Evolutionary conservation across 2,329 filamentous ascomycete species (phyloP), one percentile per base, ranked within the genome.

Genomic region (Cladobotryum mycophilum): DNA sequence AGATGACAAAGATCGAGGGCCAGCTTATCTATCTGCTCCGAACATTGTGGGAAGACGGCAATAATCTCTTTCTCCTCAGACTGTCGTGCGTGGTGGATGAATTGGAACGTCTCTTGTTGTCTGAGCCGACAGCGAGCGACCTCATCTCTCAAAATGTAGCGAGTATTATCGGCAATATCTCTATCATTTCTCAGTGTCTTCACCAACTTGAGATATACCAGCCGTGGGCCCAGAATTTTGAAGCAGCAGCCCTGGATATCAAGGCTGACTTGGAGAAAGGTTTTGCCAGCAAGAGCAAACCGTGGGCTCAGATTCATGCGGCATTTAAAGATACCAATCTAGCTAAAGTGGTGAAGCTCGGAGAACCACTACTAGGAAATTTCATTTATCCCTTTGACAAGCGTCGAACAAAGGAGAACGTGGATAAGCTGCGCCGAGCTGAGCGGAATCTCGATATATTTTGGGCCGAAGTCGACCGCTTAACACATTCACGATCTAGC

Each of bases 141-240:
- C 53, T 76, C 5, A 50, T 78, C 1, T 72, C 76, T 0, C 40
- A 65, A 0, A 62, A 55, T 13, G 54, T 76, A 0, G 65, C 64
- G 2, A 49, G 49, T 0, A 38, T 68, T 0, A 65, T 81, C 7
- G 68, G 70, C 3, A 70, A 77, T 14, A 59, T 80, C 0, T 69
- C 74, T 3, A 68, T 80, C 34, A 37, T 78, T 1, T 56, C 65
- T 1, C 62, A 80, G 52, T 74, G 72, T 45, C 25, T 70, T 7
- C 61, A 62, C 5, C 74, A 80, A 51, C 55, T 80, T 3, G 60
- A 74, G 2, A 51, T 70, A 1, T 79, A 71, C 53, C 71, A 74
- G 42, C 76, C 76, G 0, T 78, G 76, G 75, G 71, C 74, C 3
- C 61, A 59, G 33, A 63, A 55, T 0, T 76, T 74, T 42, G 67